Conservation (phyloP, 306 rosid species). For the Crotalaria pallida region DNA sequence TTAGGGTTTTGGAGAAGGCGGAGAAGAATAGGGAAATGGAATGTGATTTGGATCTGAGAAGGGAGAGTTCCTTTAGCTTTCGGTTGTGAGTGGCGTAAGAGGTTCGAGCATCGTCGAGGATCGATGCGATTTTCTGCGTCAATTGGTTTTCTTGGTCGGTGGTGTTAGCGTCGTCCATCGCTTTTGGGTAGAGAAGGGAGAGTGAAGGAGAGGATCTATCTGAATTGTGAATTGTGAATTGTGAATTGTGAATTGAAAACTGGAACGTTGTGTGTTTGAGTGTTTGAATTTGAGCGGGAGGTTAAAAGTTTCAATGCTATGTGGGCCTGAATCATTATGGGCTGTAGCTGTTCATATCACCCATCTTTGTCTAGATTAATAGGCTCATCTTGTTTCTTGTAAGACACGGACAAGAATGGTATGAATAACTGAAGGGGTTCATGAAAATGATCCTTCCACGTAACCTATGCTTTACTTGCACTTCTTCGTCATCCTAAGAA, state of each 20-base stretch:
- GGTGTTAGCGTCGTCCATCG: conserved; percentile 32
- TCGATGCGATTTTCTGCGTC: conserved; percentile 46
- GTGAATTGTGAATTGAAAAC: neutral
- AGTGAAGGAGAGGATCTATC: neutral
- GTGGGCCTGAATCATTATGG: neutral
- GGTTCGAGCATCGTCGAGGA: conserved; percentile 59
- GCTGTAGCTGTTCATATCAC: too few species aligned
- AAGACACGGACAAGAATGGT: too few species aligned
- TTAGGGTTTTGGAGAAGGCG: conserved; percentile 58
- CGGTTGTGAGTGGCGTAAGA: conserved; percentile 84
- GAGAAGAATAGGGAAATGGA: conserved; percentile 50
- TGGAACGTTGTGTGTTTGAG: neutral
- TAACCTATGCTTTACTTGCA: too few species aligned
- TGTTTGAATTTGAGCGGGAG: conserved; percentile 63
- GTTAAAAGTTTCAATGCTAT: neutral
- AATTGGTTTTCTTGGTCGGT: conserved; percentile 33
- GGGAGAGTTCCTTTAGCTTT: conserved; percentile 72
- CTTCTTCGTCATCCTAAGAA: too few species aligned
- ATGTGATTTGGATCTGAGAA: conserved; percentile 52
- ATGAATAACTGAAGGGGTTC: too few species aligned
- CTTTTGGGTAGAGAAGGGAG: neutral
- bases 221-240: conserved; percentile 2
- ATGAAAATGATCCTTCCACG: too few species aligned
- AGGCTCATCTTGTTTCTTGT: too few species aligned
- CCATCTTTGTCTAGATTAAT: too few species aligned